Evolutionary conservation across 805 yeast species (phyloP).

Genomic region (Kazachstania martiniae): DNA sequence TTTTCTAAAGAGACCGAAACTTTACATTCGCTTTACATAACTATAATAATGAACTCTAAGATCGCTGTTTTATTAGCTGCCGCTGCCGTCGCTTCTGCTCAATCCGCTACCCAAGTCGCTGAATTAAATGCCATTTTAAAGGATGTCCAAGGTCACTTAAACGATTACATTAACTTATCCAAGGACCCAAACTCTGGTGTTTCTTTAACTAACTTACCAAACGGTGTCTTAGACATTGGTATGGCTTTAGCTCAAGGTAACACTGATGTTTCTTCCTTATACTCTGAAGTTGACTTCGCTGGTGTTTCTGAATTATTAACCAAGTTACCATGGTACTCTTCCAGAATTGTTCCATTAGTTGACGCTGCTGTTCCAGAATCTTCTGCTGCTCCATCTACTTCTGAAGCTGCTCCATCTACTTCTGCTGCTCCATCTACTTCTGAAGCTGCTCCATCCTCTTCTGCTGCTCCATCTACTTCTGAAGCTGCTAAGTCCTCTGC

Average conservation of each 20-base stretch:
- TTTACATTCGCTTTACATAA: conserved; percentile 7
- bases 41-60: conserved; percentile 8
- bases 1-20: conserved; percentile 1
- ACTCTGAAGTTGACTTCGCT: conserved; percentile 19
- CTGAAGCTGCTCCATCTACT: conserved; percentile 3
- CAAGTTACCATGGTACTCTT: conserved; percentile 28
- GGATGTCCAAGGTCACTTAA: conserved; percentile 13
- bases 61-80: conserved; percentile 13
- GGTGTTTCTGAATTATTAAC: conserved; percentile 21
- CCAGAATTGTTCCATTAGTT: conserved; percentile 15
- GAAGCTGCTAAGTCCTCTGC: conserved; percentile 6
- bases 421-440: conserved; percentile 4
- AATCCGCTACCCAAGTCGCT: conserved; percentile 11
- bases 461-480: conserved; percentile 7
- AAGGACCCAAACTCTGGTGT: conserved; percentile 8
- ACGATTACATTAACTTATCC: conserved; percentile 10
- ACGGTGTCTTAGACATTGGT: conserved; percentile 15
- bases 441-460: conserved; percentile 3
- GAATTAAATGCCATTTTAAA: conserved; percentile 14
- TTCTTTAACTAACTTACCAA: conserved; percentile 11
- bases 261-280: conserved; percentile 25
- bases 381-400: conserved; percentile 3
- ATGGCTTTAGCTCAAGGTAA: conserved; percentile 22
- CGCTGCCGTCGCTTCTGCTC: conserved; percentile 12
- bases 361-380: conserved; percentile 4